A percentile compares a stretch with the other conserved stretches of the same genome.
Evolutionary conservation across 331 rosid species (phyloP).

Genomic region (Phaseolus coccineus): DNA sequence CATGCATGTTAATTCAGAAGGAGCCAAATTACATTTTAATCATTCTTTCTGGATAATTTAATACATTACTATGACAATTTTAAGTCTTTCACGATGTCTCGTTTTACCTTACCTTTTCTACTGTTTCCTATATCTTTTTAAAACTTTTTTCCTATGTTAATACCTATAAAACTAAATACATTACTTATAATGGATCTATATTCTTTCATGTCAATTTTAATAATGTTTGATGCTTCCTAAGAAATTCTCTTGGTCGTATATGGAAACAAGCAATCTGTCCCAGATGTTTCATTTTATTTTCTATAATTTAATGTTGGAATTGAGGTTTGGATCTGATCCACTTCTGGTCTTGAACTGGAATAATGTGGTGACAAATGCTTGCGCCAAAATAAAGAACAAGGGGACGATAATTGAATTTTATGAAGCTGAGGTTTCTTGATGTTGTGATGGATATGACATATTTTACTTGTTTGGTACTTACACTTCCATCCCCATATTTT

Average conservation of each 20-base stretch:
- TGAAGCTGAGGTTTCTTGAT: not conserved
- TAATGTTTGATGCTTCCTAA: not conserved
- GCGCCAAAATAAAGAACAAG: conserved; percentile 9
- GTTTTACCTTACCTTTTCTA: too few species aligned
- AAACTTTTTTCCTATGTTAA: too few species aligned
- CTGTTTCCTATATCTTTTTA: too few species aligned
- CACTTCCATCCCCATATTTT: not conserved
- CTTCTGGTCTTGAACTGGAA: not conserved
- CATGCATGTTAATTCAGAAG: too few species aligned
- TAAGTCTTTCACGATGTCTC: too few species aligned
- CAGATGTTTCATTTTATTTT: not conserved
- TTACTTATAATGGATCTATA: too few species aligned
- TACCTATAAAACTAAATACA: too few species aligned
- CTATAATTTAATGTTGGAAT: not conserved
- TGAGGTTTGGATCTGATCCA: conserved; percentile 10
- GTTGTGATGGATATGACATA: not conserved
- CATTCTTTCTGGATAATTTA: too few species aligned
- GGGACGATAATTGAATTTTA: not conserved
- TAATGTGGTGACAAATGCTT: not conserved
- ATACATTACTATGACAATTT: too few species aligned
- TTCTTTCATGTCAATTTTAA: not conserved
- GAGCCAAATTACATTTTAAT: too few species aligned
- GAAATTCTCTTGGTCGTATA: not conserved
- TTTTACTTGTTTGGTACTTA: conserved; percentile 12
- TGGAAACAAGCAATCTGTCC: not conserved